Evolutionary conservation across 1,139 yeast genomes (phyloP).

Genomic region (Groenewaldozyma auringiensis): DNA sequence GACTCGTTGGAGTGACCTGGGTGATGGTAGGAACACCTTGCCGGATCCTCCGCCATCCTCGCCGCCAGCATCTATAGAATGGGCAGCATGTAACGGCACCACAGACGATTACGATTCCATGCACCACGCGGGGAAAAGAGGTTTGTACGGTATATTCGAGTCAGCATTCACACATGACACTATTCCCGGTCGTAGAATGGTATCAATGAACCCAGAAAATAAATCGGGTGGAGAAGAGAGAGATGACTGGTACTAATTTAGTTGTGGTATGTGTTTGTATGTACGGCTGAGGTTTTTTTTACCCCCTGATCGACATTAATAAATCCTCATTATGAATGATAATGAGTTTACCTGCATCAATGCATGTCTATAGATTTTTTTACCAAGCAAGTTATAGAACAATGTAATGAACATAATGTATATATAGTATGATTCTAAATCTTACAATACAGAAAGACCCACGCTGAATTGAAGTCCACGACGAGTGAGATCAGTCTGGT

Average conservation of each 20-base stretch:
- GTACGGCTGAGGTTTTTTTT: neutral
- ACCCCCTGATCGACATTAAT: neutral
- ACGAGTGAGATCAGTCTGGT: slow-evolving; percentile 57
- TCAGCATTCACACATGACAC: neutral
- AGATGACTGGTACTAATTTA: neutral
- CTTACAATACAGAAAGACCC: slow-evolving; percentile 60
- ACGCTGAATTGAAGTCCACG: slow-evolving; percentile 93
- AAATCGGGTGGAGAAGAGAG: neutral
- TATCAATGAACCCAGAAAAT: neutral
- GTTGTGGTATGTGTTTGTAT: no score
- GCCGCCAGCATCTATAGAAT: neutral
- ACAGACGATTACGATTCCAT: neutral
- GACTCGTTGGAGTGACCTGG: neutral
- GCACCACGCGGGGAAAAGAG: neutral
- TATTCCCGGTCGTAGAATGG: neutral
- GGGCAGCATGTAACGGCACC: neutral
- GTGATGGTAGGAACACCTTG: neutral
- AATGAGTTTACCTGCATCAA: no score
- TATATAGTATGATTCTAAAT: no score
- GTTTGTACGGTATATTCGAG: neutral
- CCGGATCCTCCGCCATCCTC: neutral
- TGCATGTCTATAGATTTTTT: no score
- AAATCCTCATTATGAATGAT: no score
- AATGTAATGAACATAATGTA: no score
- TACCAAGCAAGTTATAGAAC: no score